Base-by-base conservation (phyloP, 768 basidiomycete genomes). In the Xanthoconium stramineum region DNA sequence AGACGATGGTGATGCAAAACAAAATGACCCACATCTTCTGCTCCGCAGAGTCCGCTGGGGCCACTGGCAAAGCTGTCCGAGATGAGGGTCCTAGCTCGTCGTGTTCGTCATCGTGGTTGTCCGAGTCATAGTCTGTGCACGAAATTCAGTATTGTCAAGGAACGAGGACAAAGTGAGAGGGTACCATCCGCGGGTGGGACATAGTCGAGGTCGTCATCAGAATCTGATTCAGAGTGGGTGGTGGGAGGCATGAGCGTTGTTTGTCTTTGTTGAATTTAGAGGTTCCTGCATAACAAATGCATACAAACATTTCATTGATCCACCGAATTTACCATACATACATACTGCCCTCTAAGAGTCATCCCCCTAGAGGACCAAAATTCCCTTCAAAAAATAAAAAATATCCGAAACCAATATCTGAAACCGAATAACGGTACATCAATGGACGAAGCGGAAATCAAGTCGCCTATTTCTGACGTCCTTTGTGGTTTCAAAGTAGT, bases 361-460 rank as follows among this genome's bases (percentile, higher is more conserved):
- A 24, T 24, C 24, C 24, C 24, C 24, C 24, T 24, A 24, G 4
- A 24, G 24, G 24, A 24, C 24, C 24, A 24, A 24, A 24, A 24
- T 24, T 24, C 24, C 24, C 24, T 24, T 4, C 24, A 24, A 24
- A 4, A 24, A n/a, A n/a, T n/a, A n/a, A 24, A 24, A 24, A 4
- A 24, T 24, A 35, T 35, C 33, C 3, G 3, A 3, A 35, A 9
- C 33, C 33, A 35, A 35, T 35, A 35, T 35, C 33, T 6, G 33
- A 33, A 6, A 11, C 33, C 6, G 11, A 35, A 35, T 12, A 35
- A 2, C n/a, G 4, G 40, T 6, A 7, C n/a, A 7, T 62, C 47
- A 85, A 65, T 85, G 83, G 6, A 78, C 80, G 57, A 87, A 86
- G 14, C 83, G 74, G 72, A 86, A 86, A 61, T 86, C 83, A 56